Evolutionary conservation across 805 yeast genomes (phyloP).

Genomic region (Cyberlindnera veronae): DNA sequence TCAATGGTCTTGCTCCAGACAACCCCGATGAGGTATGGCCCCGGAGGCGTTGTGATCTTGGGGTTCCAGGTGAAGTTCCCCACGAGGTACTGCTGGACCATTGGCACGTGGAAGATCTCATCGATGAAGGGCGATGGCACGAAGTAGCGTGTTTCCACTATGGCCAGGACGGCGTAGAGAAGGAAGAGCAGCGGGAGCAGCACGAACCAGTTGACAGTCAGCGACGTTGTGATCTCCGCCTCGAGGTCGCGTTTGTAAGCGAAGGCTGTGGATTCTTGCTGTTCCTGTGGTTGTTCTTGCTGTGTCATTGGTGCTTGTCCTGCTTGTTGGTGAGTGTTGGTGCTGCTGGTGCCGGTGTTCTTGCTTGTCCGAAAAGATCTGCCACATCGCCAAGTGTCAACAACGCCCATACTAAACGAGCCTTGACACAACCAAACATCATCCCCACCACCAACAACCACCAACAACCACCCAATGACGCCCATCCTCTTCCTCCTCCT

Average conservation of each 20-base stretch:
- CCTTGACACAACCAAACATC: too few species aligned
- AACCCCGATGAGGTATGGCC: conserved; percentile 58
- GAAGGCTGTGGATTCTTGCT: too few species aligned
- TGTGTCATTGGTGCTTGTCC: too few species aligned
- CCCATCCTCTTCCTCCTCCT: neutral
- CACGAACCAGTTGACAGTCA: conserved; percentile 32
- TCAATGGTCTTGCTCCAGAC: conserved; percentile 29
- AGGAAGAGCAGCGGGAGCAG: conserved; percentile 30
- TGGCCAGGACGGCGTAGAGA: conserved; percentile 27
- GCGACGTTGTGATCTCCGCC: conserved; percentile 24
- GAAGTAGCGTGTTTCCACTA: conserved; percentile 26
- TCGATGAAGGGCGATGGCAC: conserved; percentile 46
- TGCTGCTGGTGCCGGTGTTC: too few species aligned
- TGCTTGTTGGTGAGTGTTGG: too few species aligned
- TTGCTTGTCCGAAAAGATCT: too few species aligned
- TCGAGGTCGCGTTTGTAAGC: conserved; percentile 22
- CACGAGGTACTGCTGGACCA: conserved; percentile 62
- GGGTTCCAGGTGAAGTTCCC: conserved; percentile 76
- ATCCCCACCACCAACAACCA: too few species aligned
- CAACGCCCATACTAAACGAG: too few species aligned
- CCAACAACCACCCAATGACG: neutral
- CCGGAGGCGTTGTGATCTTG: conserved; percentile 97
- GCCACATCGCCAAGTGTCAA: too few species aligned
- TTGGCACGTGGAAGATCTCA: conserved; percentile 83
- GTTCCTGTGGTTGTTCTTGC: too few species aligned